A percentile compares a stretch with the other conserved stretches of the same genome.
These are phyloP conservation scores for Trichaptum fuscoviolaceum DNA, from an alignment of 768 basidiomycete genomes.

Conservation along the genomic window DNA sequence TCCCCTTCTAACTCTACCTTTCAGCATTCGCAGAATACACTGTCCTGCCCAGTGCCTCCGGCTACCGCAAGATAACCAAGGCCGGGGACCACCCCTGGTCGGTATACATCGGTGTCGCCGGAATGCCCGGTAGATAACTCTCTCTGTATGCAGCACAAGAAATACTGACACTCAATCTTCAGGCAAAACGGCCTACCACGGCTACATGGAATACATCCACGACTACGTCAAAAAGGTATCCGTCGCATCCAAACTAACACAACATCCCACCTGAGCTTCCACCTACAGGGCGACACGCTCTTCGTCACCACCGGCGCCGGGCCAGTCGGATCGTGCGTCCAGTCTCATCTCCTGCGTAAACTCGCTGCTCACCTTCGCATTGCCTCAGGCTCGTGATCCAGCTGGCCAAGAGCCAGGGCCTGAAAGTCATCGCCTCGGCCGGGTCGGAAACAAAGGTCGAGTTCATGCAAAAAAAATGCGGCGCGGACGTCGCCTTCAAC, in stretches of 20 bases:
- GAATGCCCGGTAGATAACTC: constrained; percentile 30
- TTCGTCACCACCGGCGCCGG: constrained; percentile 5
- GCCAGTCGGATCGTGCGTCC: background rate
- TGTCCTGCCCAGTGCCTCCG: constrained; percentile 21
- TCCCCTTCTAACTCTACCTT: background rate
- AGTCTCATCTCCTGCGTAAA: background rate
- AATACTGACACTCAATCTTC: background rate
- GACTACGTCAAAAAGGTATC: constrained; percentile 33
- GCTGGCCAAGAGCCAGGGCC: constrained; percentile 34
- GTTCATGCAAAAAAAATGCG: constrained; percentile 26
- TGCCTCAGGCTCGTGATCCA: constrained; percentile 22
- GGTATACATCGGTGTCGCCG: constrained; percentile 42
- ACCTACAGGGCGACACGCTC: background rate
- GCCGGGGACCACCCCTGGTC: constrained; percentile 43
- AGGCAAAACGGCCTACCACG: constrained; percentile 30
- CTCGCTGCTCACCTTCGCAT: background rate
- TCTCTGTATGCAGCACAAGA: background rate
- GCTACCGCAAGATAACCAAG: constrained; percentile 31
- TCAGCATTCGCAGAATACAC: constrained; percentile 39
- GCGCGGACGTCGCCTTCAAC: constrained; percentile 32
- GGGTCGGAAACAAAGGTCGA: constrained; percentile 37
- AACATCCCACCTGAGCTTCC: no score
- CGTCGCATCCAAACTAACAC: background rate
- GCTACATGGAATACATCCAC: constrained; percentile 34
- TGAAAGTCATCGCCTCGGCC: constrained; percentile 37